Percentiles rank a stretch among this genome's conserved stretches.
These are phyloP conservation scores for Penicillium sp. DNA, from an alignment of 2,329 filamentous ascomycete genomes.

Conservation along the genomic window DNA sequence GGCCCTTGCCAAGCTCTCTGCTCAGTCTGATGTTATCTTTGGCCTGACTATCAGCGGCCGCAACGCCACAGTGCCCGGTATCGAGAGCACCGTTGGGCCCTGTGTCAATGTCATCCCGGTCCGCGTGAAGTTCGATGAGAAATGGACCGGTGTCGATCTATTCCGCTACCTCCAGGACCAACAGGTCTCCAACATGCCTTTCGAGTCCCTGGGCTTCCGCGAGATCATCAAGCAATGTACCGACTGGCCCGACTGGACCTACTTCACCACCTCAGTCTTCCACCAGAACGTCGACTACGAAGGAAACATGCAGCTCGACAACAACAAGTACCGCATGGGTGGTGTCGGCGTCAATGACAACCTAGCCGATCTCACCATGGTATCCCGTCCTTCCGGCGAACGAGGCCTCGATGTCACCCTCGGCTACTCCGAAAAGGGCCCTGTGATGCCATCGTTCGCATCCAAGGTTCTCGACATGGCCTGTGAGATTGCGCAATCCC, in stretches of 20 bases:
- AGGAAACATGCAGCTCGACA: constrained; percentile 36
- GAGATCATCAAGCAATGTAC: constrained; percentile 51
- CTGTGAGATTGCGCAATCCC: constrained; percentile 36
- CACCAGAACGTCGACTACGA: constrained; percentile 39
- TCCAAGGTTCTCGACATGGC: constrained; percentile 39
- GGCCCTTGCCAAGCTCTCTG: constrained; percentile 55
- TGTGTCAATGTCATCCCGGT: constrained; percentile 67
- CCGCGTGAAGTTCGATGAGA: constrained; percentile 53
- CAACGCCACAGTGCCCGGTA: constrained; percentile 55
- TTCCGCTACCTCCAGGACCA: constrained; percentile 56
- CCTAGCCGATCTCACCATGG: constrained; percentile 39
- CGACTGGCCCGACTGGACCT: constrained; percentile 41
- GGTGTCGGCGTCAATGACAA: constrained; percentile 40
- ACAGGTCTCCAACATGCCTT: constrained; percentile 55
- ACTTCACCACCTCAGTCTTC: constrained; percentile 41
- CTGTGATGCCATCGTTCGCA: constrained; percentile 32
- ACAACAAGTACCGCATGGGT: constrained; percentile 38
- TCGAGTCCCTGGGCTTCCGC: constrained; percentile 54
- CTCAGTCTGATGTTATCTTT: constrained; percentile 58
- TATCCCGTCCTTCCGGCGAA: constrained; percentile 34
- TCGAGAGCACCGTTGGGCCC: constrained; percentile 60
- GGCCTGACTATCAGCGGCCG: constrained; percentile 65
- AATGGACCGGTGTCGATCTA: constrained; percentile 53
- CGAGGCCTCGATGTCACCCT: constrained; percentile 35
- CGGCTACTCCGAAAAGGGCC: constrained; percentile 37